phyloP scores from a whole-genome alignment of 2,329 filamentous ascomycete species.

The Clonostachys byssicola region DNA sequence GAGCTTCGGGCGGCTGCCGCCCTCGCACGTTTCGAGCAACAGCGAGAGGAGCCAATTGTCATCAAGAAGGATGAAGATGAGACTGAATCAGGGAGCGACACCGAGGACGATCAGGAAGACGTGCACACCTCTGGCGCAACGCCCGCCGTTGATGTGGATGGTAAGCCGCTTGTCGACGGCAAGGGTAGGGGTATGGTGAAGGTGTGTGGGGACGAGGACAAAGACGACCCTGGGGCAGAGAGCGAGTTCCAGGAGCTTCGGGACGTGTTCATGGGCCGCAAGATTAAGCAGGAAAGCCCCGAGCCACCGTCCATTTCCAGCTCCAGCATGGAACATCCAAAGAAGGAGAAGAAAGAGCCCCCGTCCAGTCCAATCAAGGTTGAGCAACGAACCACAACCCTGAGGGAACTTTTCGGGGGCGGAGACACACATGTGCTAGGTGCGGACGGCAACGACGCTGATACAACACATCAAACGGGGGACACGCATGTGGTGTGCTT shows the following conservation, averaged over 20 bases:
- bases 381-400: too few relatives aligned
- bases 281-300: conserved; percentile 13
- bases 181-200: conserved; percentile 66
- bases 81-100: neutral
- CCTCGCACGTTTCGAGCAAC: conserved; percentile 64
- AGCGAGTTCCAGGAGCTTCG: conserved; percentile 63
- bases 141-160: conserved; percentile 57
- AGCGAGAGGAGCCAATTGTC: conserved; percentile 38
- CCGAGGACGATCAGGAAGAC: neutral
- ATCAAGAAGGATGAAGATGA: conserved; percentile 26
- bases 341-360: neutral
- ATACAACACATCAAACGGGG: neutral
- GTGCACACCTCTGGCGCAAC: neutral
- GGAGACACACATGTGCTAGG: neutral
- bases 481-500: conserved; percentile 34
- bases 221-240: conserved; percentile 35
- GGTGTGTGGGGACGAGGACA: conserved; percentile 67
- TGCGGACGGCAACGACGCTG: neutral
- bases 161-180: conserved; percentile 58
- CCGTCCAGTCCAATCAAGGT: neutral
- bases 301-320: too few relatives aligned
- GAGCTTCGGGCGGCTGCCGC: conserved; percentile 76
- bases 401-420: neutral
- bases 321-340: too few relatives aligned
- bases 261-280: conserved; percentile 21